phyloP scores from a whole-genome alignment of 257 asterid species.

The Rauvolfia tetraphylla region DNA sequence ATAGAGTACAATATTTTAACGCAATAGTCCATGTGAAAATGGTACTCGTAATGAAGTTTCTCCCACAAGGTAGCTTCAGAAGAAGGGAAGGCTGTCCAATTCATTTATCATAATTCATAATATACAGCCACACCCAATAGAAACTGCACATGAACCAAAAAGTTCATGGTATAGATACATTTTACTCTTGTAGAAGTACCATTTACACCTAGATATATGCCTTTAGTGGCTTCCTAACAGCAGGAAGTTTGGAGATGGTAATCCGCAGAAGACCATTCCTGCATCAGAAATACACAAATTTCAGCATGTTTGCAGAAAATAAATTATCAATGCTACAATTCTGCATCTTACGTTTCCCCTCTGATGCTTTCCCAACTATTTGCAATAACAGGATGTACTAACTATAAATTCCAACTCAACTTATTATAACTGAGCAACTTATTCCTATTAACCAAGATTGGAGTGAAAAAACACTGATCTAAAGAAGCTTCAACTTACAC shows the following conservation, averaged over 20 bases:
- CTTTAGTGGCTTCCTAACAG: conserved; percentile 50
- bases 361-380: background rate
- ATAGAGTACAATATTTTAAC: background rate
- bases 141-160: background rate
- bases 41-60: background rate
- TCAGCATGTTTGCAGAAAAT: background rate
- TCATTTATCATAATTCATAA: background rate
- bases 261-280: conserved; percentile 71
- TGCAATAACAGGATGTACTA: background rate
- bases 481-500: conserved; percentile 42
- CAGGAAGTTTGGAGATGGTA: conserved; percentile 51
- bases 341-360: background rate
- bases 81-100: background rate
- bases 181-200: background rate
- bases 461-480: background rate
- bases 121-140: background rate
- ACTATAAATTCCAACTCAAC: background rate
- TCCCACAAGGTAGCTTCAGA: background rate
- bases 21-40: background rate
- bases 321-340: background rate
- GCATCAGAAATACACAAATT: conserved; percentile 24
- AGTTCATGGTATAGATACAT: background rate
- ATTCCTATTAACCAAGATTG: background rate
- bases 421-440: background rate
- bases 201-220: conserved; percentile 27